phyloP scores from a whole-genome alignment of 2,329 filamentous ascomycete genomes.

The Didymella segeticola region DNA sequence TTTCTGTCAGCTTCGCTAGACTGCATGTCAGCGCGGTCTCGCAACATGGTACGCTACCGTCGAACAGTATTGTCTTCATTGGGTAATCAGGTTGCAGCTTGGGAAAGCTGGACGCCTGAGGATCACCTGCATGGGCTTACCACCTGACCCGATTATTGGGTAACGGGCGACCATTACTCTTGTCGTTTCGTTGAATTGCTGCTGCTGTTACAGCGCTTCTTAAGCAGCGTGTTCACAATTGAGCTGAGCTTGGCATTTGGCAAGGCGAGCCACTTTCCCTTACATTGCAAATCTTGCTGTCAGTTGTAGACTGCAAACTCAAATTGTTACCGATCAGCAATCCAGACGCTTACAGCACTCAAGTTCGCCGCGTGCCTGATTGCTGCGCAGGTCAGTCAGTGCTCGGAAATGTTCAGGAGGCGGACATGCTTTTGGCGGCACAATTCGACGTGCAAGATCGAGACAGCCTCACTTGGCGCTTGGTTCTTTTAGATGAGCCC shows the following conservation, averaged over 20 bases:
- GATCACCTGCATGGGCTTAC: constrained; percentile 26
- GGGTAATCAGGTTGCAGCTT: constrained; percentile 18
- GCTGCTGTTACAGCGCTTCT: neutral
- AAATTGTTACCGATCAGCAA: neutral
- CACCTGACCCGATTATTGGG: constrained; percentile 4
- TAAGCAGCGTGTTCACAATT: neutral
- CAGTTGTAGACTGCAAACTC: neutral
- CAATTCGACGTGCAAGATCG: neutral
- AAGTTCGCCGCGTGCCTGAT: no score
- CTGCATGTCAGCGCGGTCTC: constrained; percentile 26
- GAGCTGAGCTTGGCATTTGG: neutral
- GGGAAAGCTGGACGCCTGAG: constrained; percentile 2
- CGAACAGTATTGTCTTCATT: constrained; percentile 17
- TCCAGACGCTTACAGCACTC: neutral
- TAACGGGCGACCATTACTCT: neutral
- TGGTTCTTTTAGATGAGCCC: neutral
- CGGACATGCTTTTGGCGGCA: neutral
- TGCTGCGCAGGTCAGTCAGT: neutral
- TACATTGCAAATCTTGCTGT: neutral
- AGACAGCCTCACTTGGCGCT: neutral
- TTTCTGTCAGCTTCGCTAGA: constrained; percentile 32
- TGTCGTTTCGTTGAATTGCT: constrained; percentile 7
- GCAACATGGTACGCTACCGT: constrained; percentile 15
- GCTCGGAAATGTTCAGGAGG: neutral
- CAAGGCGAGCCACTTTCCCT: neutral